Conservation (phyloP, 2,329 filamentous ascomycete genomes). For the Calonectria pseudoreteaudii region DNA sequence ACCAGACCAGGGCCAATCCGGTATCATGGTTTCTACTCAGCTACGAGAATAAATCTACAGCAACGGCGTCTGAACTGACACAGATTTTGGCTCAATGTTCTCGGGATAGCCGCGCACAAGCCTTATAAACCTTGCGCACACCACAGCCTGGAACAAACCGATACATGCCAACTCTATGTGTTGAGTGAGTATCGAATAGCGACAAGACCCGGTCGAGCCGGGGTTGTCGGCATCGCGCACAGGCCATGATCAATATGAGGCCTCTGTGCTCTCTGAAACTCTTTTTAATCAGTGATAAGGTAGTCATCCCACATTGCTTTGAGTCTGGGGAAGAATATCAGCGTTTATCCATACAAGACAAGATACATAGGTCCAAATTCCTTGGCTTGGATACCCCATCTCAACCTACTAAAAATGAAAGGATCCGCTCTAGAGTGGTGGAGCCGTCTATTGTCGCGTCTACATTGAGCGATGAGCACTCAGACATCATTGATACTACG, state of each 20-base stretch:
- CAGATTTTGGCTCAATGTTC: not conserved
- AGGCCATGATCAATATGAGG: conserved; percentile 31
- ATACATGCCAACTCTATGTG: not conserved
- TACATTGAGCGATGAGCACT: conserved; percentile 18
- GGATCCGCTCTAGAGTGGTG: conserved; percentile 22
- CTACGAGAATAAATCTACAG: conserved; percentile 8
- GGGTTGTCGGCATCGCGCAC: conserved; percentile 36
- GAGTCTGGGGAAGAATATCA: conserved; percentile 37
- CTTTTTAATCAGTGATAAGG: conserved; percentile 33
- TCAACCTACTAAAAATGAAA: conserved; percentile 23
- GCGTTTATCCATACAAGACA: conserved; percentile 10
- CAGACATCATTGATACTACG: conserved; percentile 1
- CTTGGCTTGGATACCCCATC: conserved; percentile 30
- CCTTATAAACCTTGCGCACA: not conserved
- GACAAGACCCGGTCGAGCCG: conserved; percentile 21
- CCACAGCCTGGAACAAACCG: not conserved
- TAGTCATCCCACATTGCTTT: conserved; percentile 28
- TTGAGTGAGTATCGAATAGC: not conserved
- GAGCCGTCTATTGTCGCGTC: conserved; percentile 28
- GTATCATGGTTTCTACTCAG: conserved; percentile 13
- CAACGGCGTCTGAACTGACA: not conserved
- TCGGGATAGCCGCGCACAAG: not conserved
- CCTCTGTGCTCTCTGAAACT: conserved; percentile 23
- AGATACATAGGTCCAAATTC: conserved; percentile 30
- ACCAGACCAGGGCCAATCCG: conserved; percentile 23